Evolutionary conservation across 192 early-diverging fungal genomes (phyloP).

Genomic region (Coemansia furcata): DNA sequence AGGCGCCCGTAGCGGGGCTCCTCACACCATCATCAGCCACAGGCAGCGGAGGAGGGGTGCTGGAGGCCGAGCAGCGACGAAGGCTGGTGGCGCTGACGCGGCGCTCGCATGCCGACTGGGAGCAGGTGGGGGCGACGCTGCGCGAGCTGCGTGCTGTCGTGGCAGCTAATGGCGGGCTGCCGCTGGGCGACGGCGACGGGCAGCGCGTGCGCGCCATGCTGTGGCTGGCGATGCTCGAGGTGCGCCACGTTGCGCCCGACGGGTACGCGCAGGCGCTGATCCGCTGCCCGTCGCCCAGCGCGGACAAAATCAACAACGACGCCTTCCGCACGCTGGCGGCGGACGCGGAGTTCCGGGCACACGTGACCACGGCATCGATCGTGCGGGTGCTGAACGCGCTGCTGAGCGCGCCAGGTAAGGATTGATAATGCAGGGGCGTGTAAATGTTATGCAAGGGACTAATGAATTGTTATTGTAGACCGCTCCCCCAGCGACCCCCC

Average conservation of each 20-base stretch:
- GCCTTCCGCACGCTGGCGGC: constrained; percentile 82
- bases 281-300: constrained; percentile 66
- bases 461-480: constrained; percentile 10
- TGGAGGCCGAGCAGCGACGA: constrained; percentile 20
- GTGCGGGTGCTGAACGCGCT: constrained; percentile 83
- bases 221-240: constrained; percentile 53
- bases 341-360: constrained; percentile 69
- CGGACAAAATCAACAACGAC: constrained; percentile 88
- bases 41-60: background rate
- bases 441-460: too few species aligned
- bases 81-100: constrained; percentile 38
- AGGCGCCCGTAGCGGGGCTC: background rate
- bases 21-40: too few species aligned
- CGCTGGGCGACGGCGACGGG: background rate
- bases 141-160: constrained; percentile 36
- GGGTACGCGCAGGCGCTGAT: constrained; percentile 74
- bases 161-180: constrained; percentile 36
- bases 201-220: constrained; percentile 12
- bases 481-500: constrained; percentile 43
- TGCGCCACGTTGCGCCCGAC: constrained; percentile 29
- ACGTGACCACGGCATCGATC: constrained; percentile 70
- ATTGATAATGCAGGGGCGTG: too few species aligned
- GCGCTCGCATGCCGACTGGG: constrained; percentile 44
- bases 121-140: constrained; percentile 40
- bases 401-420: constrained; percentile 76